Evolutionary conservation across 345 rosid species (phyloP), one percentile per base, ranked within the genome.

Genomic region (Odontarrhena argentea): DNA sequence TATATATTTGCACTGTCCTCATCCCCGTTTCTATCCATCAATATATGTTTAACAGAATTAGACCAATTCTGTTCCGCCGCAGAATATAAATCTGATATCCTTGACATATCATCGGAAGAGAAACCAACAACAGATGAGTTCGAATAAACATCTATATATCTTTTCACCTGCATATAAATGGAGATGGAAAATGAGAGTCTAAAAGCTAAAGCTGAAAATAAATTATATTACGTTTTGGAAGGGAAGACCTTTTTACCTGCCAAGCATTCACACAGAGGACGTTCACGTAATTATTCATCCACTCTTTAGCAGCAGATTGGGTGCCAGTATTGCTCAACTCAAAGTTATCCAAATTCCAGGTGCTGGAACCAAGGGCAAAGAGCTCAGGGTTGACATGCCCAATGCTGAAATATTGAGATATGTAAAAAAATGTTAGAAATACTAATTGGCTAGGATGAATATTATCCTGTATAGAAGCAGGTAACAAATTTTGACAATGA

Each of bases 101-200:
- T 80, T 22, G 67, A 67, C 73, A 84, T 51, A 77, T 93, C 99
- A 74, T 91, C 97, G 3, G 81, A 78, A 50, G 96, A 93, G 82
- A 93, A 93, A 57, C 99, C 99, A 81, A 93, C 86, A 81, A 90
- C 78, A 0, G 98, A 93, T 69, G 92, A 88, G 54, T 87, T 84
- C 35, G 92, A 88, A 79, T 90, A 93, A 50, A 86, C 80, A 68
- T 93, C 96, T 53, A 94, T 79, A 74, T 91, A 94, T 79, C 92
- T 84, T 79, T 94, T 88, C 67, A 91, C 97, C 98, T 90, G 65
- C 72, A 79, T 35, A 70, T 71, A 53, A 40, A 43, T 26, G 25
- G 52, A 46, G 41, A 48, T 64, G 32, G 37, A 22, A 56, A 37
- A 28, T 66, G 55, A 53, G 67, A 36, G 49, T 30, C 15, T 13